phyloP scores from a whole-genome alignment of 2,329 filamentous ascomycete species.

The Bipolaris cookei region DNA sequence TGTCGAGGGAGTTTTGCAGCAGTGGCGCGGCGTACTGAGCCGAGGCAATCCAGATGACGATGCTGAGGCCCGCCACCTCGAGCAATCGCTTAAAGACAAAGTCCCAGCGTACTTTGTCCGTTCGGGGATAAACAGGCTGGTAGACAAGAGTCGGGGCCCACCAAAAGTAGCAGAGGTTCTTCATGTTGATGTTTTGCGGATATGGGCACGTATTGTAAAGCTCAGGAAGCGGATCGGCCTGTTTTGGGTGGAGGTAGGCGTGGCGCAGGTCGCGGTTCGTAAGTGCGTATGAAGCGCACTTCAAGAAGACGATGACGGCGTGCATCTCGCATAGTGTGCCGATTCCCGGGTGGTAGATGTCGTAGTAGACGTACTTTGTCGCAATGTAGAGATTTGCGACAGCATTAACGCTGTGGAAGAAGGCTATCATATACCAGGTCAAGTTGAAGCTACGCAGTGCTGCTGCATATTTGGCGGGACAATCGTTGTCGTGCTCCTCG shows the following conservation, averaged over 20 bases:
- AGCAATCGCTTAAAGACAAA: conserved; percentile 84
- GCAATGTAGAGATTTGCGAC: conserved; percentile 80
- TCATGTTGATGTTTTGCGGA: conserved; percentile 85
- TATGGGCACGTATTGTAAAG: conserved; percentile 86
- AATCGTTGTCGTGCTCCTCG: conserved; percentile 56
- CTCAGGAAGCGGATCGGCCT: conserved; percentile 74
- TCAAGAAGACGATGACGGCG: conserved; percentile 93
- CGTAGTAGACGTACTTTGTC: conserved; percentile 85
- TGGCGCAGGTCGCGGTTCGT: conserved; percentile 95
- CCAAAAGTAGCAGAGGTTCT: conserved; percentile 95
- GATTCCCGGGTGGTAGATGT: conserved; percentile 91
- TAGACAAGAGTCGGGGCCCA: conserved; percentile 96
- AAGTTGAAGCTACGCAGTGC: conserved; percentile 68
- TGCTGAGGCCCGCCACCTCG: conserved; percentile 77
- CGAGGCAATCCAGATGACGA: conserved; percentile 93
- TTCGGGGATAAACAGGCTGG: conserved; percentile 93
- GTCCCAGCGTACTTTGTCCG: conserved; percentile 78
- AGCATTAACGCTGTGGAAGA: conserved; percentile 82
- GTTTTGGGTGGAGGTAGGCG: conserved; percentile 80
- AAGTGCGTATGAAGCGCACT: conserved; percentile 93
- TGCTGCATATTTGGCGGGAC: conserved; percentile 63
- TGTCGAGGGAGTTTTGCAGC: conserved; percentile 85
- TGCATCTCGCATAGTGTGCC: conserved; percentile 90
- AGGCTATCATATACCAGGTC: conserved; percentile 81
- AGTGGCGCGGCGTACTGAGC: conserved; percentile 94